Evolutionary conservation across 1,284 basidiomycete species (phyloP), one percentile per base, ranked within the genome.

Genomic region (Leccinum ponderosum): DNA sequence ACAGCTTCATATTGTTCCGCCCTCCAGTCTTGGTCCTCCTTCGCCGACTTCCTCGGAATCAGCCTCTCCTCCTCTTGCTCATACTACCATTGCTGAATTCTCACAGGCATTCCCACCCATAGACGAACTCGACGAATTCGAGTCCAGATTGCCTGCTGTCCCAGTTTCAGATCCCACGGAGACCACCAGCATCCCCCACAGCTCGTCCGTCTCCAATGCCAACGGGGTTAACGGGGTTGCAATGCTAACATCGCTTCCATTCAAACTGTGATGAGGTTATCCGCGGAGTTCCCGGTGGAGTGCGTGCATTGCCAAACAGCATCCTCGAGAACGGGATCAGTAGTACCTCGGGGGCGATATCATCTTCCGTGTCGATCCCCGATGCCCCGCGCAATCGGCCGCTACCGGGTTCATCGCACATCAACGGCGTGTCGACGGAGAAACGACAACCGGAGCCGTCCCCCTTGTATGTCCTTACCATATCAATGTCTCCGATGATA

Each of bases 21-120:
- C 87, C 1, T 87, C 88, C 5, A 83, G 82, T 25, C 76, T 92
- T 22, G 89, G 88, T 4, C 87, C 89, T 35, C 87, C 90, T 6
- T 91, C 90, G 3, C 90, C 90, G 3, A 78, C 83, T 6, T 87
- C 87, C 9, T 87, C 83, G 9, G 80, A 79, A 27, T 80, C 83
- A 9, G 81, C 81, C 2, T 82, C 83, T 27, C 81, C 83, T 3
- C 77, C 77, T 35, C 66, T 73, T 67, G 72, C 71, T 62, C 75
- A 73, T 66, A 75, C 74, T 6, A 77, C 68, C 44, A 60, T 86
- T 9, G 74, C 81, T 4, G 85, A 85, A 53, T 90, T 91, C 67
- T 75, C 80, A 3, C 80, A 84, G 56, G 73, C 80, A 22, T 92
- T 91, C 64, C 90, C 90, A 3, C 83, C 89, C 12, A 89, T 92